Evolutionary conservation across 257 asterid genomes (phyloP), one percentile per base, ranked within the genome.

Genomic region (Scutellaria barbata): DNA sequence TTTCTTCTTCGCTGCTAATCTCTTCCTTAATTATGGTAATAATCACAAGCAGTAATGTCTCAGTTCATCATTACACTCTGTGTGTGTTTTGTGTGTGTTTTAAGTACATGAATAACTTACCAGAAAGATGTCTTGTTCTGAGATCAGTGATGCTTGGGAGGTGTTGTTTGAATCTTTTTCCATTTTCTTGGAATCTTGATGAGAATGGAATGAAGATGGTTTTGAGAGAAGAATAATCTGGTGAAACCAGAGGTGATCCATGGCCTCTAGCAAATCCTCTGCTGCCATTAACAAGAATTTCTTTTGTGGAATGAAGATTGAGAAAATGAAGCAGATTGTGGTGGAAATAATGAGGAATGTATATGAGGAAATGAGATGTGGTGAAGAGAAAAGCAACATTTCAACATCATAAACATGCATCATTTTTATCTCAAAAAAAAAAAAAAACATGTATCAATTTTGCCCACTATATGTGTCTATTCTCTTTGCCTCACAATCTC

Each of bases 171-270:
- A 30, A 2, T 30, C 35, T 30, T 30, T 4, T 30, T 30, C 35
- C 35, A 13, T 54, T 63, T 54, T 50, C 35, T 69, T 18, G 11
- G 52, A 33, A 7, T 9, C 47, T 45, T 66, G 66, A 12, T 66
- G 41, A 0, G 7, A 10, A 4, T 22, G 69, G 7, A 54, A 5
- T 0, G 54, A 45, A 2, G 80, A 7, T 14, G 86, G 16, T 43
- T 76, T 80, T 7, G 80, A 37, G 63, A 68, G 72, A 30, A 87
- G 83, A 70, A 84, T 55, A 14, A 62, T 70, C 10, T 80, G 77
- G 75, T 82, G 86, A 74, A 81, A 87, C 96, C 94, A 87, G 20
- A 89, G 85, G 43, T 66, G 70, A 67, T 87, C 94, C 90, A 87
- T 85, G 41, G 75, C 64, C 4, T 77, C 86, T 33, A 66, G n/a